A percentile compares a stretch with the other conserved stretches of the same genome.
These are phyloP conservation scores for Pueraria montana DNA, from an alignment of 306 rosid genomes.

Conservation along the genomic window DNA sequence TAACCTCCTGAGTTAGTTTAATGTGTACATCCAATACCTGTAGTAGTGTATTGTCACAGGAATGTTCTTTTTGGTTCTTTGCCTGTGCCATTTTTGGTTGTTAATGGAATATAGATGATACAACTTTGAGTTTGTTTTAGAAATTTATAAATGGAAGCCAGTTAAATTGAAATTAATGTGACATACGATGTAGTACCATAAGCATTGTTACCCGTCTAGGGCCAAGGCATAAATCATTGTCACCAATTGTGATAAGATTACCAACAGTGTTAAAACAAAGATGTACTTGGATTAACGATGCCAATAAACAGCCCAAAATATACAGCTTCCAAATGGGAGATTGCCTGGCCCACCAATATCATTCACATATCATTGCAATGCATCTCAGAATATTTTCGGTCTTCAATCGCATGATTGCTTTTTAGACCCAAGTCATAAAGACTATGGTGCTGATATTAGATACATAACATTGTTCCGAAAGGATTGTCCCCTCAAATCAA, in stretches of 20 bases:
- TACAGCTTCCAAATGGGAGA: too few relatives aligned
- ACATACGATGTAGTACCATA: not conserved
- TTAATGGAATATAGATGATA: slow-evolving; percentile 46
- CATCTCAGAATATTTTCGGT: too few relatives aligned
- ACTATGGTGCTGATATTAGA: not conserved
- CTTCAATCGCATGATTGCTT: too few relatives aligned
- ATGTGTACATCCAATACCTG: slow-evolving; percentile 50
- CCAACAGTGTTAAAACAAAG: not conserved
- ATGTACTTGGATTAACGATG: not conserved
- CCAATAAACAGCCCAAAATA: not conserved
- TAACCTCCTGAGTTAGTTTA: slow-evolving; percentile 46
- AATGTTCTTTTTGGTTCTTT: slow-evolving; percentile 49
- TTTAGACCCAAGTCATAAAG: not conserved
- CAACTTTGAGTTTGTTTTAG: slow-evolving; percentile 24
- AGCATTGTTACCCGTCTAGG: not conserved
- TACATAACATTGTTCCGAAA: not conserved
- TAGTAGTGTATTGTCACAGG: slow-evolving; percentile 43
- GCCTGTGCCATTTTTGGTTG: slow-evolving; percentile 49
- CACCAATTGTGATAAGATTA: not conserved
- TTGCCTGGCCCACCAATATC: not conserved
- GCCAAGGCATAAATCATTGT: not conserved
- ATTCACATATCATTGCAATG: not conserved
- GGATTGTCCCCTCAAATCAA: not conserved
- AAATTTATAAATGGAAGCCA: slow-evolving; percentile 30
- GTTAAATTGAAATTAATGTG: slow-evolving; percentile 8